Evolutionary conservation across 192 early-diverging fungal genomes (phyloP), one percentile per base, ranked within the genome.

Genomic region (Coemansia sp.): DNA sequence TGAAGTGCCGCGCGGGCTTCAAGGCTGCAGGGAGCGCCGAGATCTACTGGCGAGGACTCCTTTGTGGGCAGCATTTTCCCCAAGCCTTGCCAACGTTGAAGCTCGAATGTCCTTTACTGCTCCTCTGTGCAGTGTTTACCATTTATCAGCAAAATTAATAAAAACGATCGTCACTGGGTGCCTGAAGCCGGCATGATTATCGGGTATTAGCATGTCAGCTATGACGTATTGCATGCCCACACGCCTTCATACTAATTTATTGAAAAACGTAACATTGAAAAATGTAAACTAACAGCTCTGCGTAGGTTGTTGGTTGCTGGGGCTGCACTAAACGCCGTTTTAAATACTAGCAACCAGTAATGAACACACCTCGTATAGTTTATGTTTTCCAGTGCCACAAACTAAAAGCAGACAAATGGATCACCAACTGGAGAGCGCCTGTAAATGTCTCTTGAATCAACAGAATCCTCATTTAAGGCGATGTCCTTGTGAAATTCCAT

Each of bases 1-100:
- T 31, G 27, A 57, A 57, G 11, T 31, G 54, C 54, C 54, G 54
- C 24, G 22, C 54, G 5, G 15, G 57, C 57, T 18, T 36, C 9
- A 16, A 16, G 57, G 57, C 57, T 60, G 57, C 57, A 60, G 57
- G 57, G 57, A 34, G 57, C 57, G 5, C 57, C 6, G 49, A 24
- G 49, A 52, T 52, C 20, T 49, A 18, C 47, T 24, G 7, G 57
- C 16, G 16, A 16, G 31, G 57, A 34, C 57, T 60, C 57, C 31
- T 60, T 60, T 60, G 57, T 36, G 3, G 57, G 57, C 24, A 5
- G 29, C 27, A 7, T 57, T 12, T 57, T 10, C 36, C 36, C 36
- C 16, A 7, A 18, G 31, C 57, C 31, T 60, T 18, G 33, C 5
- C 57, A 60, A 60, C 57, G 57, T 60, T 60, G 4, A 22, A 24